These are phyloP conservation scores for Raphanus hybrid DNA, from an alignment of 441 rosid species.

Conservation along the genomic window DNA sequence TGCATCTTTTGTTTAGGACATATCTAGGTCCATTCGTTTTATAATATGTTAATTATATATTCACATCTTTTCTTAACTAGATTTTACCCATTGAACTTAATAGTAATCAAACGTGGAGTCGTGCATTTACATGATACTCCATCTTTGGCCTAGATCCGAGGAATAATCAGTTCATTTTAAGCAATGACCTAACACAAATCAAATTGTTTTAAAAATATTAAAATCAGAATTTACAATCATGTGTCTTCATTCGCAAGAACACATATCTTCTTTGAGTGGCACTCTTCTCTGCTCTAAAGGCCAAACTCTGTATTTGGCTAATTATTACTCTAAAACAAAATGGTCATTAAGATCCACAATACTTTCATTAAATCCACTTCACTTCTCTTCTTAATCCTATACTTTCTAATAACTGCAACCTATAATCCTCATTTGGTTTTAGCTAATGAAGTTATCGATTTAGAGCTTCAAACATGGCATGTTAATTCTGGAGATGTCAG, in stretches of 20 bases:
- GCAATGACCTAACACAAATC: not conserved
- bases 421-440: constrained; percentile 36
- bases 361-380: constrained; percentile 27
- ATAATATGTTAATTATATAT: too few relatives aligned
- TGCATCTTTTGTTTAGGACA: too few relatives aligned
- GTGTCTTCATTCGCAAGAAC: constrained; percentile 26
- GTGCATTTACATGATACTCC: not conserved
- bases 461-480: too few relatives aligned
- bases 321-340: constrained; percentile 23
- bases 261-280: constrained; percentile 36
- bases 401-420: constrained; percentile 40
- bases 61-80: too few relatives aligned
- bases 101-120: too few relatives aligned
- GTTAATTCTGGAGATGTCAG: too few relatives aligned
- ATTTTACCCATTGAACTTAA: too few relatives aligned
- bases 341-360: constrained; percentile 31
- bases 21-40: too few relatives aligned
- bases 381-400: constrained; percentile 35
- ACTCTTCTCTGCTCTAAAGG: constrained; percentile 24
- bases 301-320: constrained; percentile 37
- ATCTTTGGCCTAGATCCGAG: not conserved
- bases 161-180: constrained; percentile 16
- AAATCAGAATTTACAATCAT: constrained; percentile 19
- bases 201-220: not conserved
- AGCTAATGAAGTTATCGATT: constrained; percentile 30